A percentile compares a stretch with the other conserved stretches of the same genome.
Evolutionary conservation across 2,329 filamentous ascomycete species (phyloP).

Genomic region (Alternaria tenuissima): DNA sequence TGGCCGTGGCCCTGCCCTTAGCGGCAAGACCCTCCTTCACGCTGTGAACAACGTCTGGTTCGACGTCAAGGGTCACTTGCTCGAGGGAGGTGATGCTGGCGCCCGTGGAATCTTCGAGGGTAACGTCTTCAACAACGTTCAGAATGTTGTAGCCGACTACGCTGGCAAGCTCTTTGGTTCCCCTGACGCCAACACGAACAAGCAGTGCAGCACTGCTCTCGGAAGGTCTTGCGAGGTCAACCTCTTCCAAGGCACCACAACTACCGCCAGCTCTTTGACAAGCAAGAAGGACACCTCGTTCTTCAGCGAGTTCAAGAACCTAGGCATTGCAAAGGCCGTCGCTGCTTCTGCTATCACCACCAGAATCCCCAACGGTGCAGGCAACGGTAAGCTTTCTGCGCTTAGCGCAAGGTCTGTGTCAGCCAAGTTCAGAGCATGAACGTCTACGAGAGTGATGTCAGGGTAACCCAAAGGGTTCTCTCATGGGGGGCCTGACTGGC

Average conservation of each 20-base stretch:
- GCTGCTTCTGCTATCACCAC: not conserved
- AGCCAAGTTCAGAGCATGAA: not conserved
- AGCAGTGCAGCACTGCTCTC: not conserved
- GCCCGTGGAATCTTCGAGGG: not conserved
- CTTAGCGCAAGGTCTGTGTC: not conserved
- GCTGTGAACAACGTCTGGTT: not conserved
- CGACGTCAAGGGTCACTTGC: not conserved
- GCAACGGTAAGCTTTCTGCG: not conserved
- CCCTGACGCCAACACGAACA: not conserved
- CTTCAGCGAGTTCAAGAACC: not conserved
- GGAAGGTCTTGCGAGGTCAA: not conserved
- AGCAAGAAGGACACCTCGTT: not conserved
- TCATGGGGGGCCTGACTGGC: accelerated
- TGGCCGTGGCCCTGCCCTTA: not conserved
- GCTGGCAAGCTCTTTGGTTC: not conserved
- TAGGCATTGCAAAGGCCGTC: not conserved
- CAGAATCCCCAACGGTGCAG: not conserved
- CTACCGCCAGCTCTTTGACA: not conserved
- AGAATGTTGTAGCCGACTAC: not conserved
- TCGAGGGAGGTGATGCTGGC: not conserved
- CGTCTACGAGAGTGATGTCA: too few species aligned
- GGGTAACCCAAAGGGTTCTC: accelerated
- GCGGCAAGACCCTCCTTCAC: not conserved
- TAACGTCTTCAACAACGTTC: not conserved
- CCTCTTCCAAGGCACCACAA: not conserved